Evolutionary conservation across 495 filamentous ascomycete species (phyloP), one percentile per base, ranked within the genome.

Genomic region (Tuber umbilicatum): DNA sequence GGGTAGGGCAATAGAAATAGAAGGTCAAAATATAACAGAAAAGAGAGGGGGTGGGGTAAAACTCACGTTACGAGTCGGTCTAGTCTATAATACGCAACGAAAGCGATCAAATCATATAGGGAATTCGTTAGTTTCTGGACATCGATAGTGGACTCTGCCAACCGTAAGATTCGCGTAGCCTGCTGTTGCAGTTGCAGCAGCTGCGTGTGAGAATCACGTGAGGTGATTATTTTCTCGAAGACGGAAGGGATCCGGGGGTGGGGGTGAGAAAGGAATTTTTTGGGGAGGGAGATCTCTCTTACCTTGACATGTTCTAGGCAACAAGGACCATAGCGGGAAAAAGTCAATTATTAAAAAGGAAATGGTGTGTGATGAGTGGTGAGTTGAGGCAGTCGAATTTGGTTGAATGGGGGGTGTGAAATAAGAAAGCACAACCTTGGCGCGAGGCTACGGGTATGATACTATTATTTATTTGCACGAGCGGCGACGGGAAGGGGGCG

Each of bases 31-130:
- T 68, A 72, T 74, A 70, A 42, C 68, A 47, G 75, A 70, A 78
- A 45, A 16, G 42, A 38, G 69, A 17, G 42, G 41, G 69, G 70
- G 76, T 68, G 70, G 70, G 70, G 68, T 50, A 60, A 31, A 55
- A 90, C 93, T 90, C 88, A 97, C 93, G 93, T 97, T 87, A 97
- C 93, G 80, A 97, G 88, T 82, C 93, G 91, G 85, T 96, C 93
- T 82, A 96, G 90, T 87, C 93, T 94, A 84, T 50, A 41, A 55
- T 42, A 72, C 69, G 78, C 79, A 75, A 74, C 75, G 73, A 77
- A 72, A 81, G 74, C 68, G 68, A 79, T 79, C 55, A 64, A 64
- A 64, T 64, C 55, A 64, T 64, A 64, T 64, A 64, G 55, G 55
- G 45, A 76, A 72, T 67, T 75, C 69, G 75, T 79, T 75, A 79